Evolutionary conservation across 345 rosid species (phyloP).

Genomic region (Gossypium anomalum): DNA sequence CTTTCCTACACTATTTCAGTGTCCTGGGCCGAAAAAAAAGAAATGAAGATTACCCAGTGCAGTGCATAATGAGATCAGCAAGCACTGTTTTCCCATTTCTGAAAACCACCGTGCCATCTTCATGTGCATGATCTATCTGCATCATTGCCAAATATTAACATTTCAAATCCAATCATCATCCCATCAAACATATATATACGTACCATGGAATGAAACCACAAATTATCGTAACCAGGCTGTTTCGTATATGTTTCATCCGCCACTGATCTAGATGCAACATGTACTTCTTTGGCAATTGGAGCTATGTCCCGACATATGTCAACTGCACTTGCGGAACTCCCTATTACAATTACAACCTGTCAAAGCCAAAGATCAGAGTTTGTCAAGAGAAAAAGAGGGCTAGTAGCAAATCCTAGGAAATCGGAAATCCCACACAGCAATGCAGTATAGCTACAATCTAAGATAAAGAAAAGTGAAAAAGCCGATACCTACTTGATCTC

Average conservation of each 20-base stretch:
- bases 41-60: conserved; percentile 58
- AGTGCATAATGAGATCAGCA: conserved; percentile 69
- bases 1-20: background rate
- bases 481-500: conserved; percentile 48
- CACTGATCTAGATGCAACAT: conserved; percentile 56
- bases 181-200: background rate
- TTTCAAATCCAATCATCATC: conserved; percentile 17
- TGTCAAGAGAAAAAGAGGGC: conserved; percentile 12
- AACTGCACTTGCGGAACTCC: conserved; percentile 51
- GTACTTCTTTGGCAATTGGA: conserved; percentile 62
- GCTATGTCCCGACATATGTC: conserved; percentile 76
- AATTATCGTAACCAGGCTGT: conserved; percentile 41
- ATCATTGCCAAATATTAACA: conserved; percentile 14
- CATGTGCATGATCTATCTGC: conserved; percentile 55
- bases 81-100: conserved; percentile 40
- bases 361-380: background rate
- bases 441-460: background rate
- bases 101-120: conserved; percentile 65
- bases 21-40: background rate
- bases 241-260: conserved; percentile 38
- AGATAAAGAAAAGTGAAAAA: conserved; percentile 19
- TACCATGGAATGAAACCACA: conserved; percentile 86
- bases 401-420: background rate
- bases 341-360: conserved; percentile 2
- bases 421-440: background rate